phyloP scores from a whole-genome alignment of 352 stramenopile genomes.

The Stephanocyclus meneghinianus region DNA sequence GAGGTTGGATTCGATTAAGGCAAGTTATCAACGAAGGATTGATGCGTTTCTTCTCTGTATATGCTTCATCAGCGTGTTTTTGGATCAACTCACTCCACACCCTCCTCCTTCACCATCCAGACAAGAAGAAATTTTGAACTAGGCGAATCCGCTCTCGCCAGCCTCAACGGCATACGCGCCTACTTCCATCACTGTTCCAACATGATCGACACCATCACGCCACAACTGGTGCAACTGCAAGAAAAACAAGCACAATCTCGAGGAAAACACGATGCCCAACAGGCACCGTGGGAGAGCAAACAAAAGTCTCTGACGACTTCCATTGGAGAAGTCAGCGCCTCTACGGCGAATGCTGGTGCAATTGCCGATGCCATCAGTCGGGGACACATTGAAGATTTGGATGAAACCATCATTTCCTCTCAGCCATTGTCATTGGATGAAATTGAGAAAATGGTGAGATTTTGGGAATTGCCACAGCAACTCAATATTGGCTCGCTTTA shows the following conservation, averaged over 20 bases:
- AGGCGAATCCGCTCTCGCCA: slow-evolving; percentile 65
- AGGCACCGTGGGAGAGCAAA: slow-evolving; percentile 64
- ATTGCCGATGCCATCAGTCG: slow-evolving; percentile 59
- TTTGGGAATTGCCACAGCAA: slow-evolving; percentile 66
- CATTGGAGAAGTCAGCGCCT: slow-evolving; percentile 56
- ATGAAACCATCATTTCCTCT: slow-evolving; percentile 29
- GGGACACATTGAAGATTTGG: slow-evolving; percentile 65
- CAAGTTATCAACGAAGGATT: background rate
- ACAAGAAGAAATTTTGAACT: slow-evolving; percentile 77
- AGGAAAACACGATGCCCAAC: slow-evolving; percentile 54
- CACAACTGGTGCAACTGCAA: slow-evolving; percentile 66
- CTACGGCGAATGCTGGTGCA: slow-evolving; percentile 44
- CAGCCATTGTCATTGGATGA: slow-evolving; percentile 60
- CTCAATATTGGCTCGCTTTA: slow-evolving; percentile 70
- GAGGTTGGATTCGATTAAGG: slow-evolving; percentile 75
- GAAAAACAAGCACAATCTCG: slow-evolving; percentile 59
- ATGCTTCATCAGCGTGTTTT: background rate
- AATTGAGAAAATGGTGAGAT: slow-evolving; percentile 68
- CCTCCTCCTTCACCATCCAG: background rate
- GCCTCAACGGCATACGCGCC: slow-evolving; percentile 65
- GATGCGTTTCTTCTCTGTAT: background rate
- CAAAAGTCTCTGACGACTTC: slow-evolving; percentile 61
- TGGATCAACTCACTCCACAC: background rate
- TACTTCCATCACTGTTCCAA: slow-evolving; percentile 78
- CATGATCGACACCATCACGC: slow-evolving; percentile 58